Evolutionary conservation across 164 flowering plant species (phyloP).

Genomic region (Annona cherimola): DNA sequence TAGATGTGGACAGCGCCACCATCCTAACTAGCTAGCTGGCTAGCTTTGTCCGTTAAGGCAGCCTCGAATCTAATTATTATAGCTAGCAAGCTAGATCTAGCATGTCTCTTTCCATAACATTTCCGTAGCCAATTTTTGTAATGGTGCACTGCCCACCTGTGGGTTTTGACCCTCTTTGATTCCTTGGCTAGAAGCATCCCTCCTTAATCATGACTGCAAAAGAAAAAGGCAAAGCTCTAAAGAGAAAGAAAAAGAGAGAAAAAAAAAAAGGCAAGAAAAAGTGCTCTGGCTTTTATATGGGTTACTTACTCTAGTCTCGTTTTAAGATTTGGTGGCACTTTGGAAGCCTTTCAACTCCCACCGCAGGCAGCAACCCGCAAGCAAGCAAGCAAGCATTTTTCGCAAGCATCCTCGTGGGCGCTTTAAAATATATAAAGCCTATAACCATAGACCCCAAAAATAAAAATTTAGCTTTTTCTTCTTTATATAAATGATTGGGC

Average conservation of each 20-base stretch:
- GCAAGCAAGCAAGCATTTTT: too few relatives aligned
- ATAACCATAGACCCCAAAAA: neutral
- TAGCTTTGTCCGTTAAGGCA: too few relatives aligned
- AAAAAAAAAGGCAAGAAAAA: constrained; percentile 2
- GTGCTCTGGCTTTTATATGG: neutral
- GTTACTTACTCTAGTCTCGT: constrained; percentile 1
- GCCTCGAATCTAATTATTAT: neutral
- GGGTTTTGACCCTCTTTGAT: constrained; percentile 7
- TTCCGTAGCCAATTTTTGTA: neutral
- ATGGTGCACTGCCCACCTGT: constrained; percentile 1
- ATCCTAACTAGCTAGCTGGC: too few relatives aligned
- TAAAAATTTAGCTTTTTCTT: neutral
- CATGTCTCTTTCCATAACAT: neutral
- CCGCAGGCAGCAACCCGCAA: neutral
- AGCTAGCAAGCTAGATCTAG: neutral
- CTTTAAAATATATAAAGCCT: neutral
- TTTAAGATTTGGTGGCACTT: constrained; percentile 2
- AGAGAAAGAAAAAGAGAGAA: neutral
- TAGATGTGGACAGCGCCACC: too few relatives aligned
- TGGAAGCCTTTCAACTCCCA: constrained; percentile 1
- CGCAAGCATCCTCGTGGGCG: constrained; percentile 4
- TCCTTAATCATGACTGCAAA: constrained; percentile 1
- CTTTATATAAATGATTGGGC: neutral
- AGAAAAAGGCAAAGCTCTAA: neutral
- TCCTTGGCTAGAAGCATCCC: constrained; percentile 4